Percentiles rank a stretch among this genome's conserved stretches.
phyloP scores from a whole-genome alignment of 179 eudicot genomes.

The Silene noctiflora region DNA sequence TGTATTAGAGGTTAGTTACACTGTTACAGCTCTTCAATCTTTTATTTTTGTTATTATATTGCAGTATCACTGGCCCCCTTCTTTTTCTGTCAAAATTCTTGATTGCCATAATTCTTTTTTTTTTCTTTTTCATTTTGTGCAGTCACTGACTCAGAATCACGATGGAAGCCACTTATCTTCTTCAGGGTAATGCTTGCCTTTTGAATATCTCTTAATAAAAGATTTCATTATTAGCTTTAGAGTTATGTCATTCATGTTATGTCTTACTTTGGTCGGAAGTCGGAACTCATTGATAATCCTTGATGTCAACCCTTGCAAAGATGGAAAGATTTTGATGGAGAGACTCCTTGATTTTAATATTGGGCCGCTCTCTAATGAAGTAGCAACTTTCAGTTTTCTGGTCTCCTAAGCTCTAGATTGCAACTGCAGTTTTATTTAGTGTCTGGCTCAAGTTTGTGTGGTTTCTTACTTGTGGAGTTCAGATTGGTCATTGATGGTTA shows the following conservation, averaged over 20 bases:
- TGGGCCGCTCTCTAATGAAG: neutral
- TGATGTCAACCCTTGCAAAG: conserved; percentile 5
- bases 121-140: conserved; percentile 24
- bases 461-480: neutral
- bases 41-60: conserved; percentile 7
- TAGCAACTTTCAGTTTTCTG: neutral
- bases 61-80: neutral
- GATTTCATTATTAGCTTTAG: neutral
- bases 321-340: neutral
- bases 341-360: neutral
- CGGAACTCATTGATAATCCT: neutral
- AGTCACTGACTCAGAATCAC: conserved; percentile 46
- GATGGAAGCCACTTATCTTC: conserved; percentile 24
- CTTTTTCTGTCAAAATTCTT: neutral
- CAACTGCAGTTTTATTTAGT: conserved; percentile 1
- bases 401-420: neutral
- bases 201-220: neutral
- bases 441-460: conserved; percentile 1
- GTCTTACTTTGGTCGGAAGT: neutral
- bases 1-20: conserved; percentile 73
- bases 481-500: neutral
- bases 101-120: neutral
- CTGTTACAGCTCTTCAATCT: conserved; percentile 16
- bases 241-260: neutral
- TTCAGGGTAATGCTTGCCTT: conserved; percentile 42